Evolutionary conservation across 768 basidiomycete genomes (phyloP), one percentile per base, ranked within the genome.

Genomic region (Scleroderma bovista): DNA sequence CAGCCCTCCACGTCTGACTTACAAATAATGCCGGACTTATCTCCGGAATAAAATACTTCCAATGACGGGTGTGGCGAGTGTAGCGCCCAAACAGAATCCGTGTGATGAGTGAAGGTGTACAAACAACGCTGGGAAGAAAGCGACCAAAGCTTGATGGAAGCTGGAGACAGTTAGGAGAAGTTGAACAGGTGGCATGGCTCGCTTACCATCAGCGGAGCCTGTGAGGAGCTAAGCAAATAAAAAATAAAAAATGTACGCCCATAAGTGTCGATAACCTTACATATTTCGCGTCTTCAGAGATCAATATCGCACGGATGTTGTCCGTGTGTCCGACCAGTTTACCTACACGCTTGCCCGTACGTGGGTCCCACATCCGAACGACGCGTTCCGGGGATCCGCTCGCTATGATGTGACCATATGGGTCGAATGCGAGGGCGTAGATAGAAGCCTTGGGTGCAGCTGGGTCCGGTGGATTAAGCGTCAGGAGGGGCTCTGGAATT

Each of bases 261-360:
- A 41, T 34, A 47, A 36, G 41, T 12, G 50, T 19, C 31, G 48
- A 34, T 15, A 46, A 22, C 73, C 91, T 67, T 62, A 94, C 91
- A 67, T 92, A 93, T 80, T 80, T 80, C 20, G 90, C 84, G 65
- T 97, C 94, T 24, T 93, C 92, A 6, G 89, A 90, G 1, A 98
- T 75, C 19, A 94, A 67, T 39, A 97, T 86, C 4, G 91, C 82
- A 9, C 95, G 79, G 52, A 99, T 93, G 58, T 97, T 98, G 67
- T 99, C 96, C 0, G 95, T 95, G 64, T 99, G 95, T 0, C 95
- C 95, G 7, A 97, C 91, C 1, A 98, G 77, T 61, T 96, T 92
- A 11, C 85, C 80, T 2, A 77, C 83, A 39, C 88, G 75, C 60
- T 85, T 89, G 9, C 89, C 89, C 1, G 83, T 78, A 15, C 96